phyloP scores from a whole-genome alignment of 1,284 basidiomycete species.

The Austroboletus niveus region DNA sequence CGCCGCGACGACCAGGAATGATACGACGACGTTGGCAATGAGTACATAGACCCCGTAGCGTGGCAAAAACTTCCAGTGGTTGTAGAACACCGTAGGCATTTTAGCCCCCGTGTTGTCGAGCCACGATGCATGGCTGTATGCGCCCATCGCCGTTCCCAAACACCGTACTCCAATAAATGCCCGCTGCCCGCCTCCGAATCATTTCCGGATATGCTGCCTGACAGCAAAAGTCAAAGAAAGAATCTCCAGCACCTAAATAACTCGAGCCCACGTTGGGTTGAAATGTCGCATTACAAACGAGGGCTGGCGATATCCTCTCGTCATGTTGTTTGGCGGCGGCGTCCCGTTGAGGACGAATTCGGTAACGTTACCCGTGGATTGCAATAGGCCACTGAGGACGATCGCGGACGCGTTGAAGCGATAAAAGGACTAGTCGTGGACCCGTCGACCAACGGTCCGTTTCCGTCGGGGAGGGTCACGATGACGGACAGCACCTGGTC shows the following conservation, averaged over 20 bases:
- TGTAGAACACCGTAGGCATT: background rate
- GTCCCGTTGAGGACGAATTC: background rate
- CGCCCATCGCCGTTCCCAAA: background rate
- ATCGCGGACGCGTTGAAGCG: background rate
- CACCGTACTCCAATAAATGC: background rate
- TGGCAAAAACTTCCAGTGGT: background rate
- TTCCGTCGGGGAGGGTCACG: too few relatives aligned
- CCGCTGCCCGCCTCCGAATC: background rate
- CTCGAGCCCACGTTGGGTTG: background rate
- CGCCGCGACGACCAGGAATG: background rate
- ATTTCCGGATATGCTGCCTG: too few relatives aligned
- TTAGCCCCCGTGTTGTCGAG: background rate
- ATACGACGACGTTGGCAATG: slow-evolving; percentile 1
- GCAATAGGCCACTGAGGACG: background rate
- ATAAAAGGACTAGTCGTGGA: background rate
- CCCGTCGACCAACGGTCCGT: too few relatives aligned
- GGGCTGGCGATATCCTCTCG: background rate
- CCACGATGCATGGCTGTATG: background rate
- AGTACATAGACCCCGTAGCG: slow-evolving; percentile 1
- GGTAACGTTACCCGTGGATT: background rate
- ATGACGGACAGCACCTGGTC: slow-evolving; percentile 1
- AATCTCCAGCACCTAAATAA: background rate
- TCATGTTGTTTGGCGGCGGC: slow-evolving; percentile 1
- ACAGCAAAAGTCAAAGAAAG: background rate
- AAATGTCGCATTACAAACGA: slow-evolving; percentile 2